These are phyloP conservation scores for Evernia prunastri DNA, from an alignment of 495 filamentous ascomycete species.

Conservation along the genomic window DNA sequence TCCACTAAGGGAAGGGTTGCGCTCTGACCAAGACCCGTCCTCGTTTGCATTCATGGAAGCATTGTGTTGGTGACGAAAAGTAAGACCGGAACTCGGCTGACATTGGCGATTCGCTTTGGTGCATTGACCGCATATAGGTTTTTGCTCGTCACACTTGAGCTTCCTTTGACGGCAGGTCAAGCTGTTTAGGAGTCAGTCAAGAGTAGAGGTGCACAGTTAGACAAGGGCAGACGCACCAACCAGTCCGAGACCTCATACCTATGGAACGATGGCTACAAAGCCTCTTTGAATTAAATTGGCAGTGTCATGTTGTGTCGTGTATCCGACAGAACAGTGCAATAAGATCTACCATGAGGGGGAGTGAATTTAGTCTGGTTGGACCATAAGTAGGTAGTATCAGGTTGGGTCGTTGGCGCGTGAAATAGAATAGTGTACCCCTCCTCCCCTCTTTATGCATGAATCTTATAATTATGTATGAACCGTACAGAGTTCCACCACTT, in stretches of 20 bases:
- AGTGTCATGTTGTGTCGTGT: not conserved
- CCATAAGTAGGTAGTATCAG: not conserved
- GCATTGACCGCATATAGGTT: constrained; percentile 53
- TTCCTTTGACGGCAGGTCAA: constrained; percentile 58
- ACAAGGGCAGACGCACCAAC: constrained; percentile 22
- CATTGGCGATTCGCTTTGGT: constrained; percentile 55
- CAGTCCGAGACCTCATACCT: constrained; percentile 27
- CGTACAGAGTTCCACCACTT: no score
- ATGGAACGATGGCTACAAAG: not conserved
- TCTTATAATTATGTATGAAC: no score
- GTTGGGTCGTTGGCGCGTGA: not conserved
- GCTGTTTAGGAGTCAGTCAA: constrained; percentile 29
- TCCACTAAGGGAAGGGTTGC: constrained; percentile 45
- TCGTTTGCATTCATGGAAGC: constrained; percentile 56
- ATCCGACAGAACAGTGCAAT: not conserved
- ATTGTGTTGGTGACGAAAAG: constrained; percentile 68
- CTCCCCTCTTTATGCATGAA: no score
- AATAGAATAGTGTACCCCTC: no score
- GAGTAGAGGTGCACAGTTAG: not conserved
- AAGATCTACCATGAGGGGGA: not conserved
- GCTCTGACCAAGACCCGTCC: constrained; percentile 36
- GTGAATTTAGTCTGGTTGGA: no score
- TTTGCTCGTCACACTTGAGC: constrained; percentile 59
- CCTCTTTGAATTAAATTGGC: not conserved
- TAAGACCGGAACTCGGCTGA: constrained; percentile 54